Conservation (phyloP, 495 filamentous ascomycete species). For the Podospora conica region DNA sequence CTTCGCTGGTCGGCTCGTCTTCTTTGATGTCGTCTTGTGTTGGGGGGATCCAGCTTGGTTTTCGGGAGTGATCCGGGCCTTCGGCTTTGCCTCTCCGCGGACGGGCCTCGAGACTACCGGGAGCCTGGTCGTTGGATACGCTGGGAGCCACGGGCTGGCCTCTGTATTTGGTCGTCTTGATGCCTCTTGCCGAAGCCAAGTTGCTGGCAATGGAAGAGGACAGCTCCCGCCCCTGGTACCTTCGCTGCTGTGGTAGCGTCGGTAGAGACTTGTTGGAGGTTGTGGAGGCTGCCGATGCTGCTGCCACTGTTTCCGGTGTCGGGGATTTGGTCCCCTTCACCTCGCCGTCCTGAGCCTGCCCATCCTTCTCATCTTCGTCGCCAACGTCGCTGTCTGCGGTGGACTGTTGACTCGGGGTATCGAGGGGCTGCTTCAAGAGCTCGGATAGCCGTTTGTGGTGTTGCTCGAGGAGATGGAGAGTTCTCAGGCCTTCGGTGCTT, state of each 20-base stretch:
- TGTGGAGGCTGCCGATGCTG: conserved; percentile 20
- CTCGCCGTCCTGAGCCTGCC: conserved; percentile 9
- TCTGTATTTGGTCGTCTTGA: conserved; percentile 57
- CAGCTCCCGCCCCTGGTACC: conserved; percentile 55
- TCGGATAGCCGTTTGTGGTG: conserved; percentile 77
- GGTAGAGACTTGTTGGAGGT: conserved; percentile 37
- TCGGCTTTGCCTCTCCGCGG: conserved; percentile 40
- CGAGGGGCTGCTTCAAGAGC: conserved; percentile 65
- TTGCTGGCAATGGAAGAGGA: conserved; percentile 88
- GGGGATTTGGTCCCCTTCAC: conserved; percentile 13
- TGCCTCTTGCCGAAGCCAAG: conserved; percentile 80
- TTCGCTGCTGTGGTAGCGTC: conserved; percentile 43
- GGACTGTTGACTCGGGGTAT: conserved; percentile 46
- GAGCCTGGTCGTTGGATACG: conserved; percentile 66
- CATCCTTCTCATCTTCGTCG: conserved; percentile 35
- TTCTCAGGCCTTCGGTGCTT: conserved; percentile 78
- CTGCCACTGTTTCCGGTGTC: conserved; percentile 15
- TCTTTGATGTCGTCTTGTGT: conserved; percentile 16
- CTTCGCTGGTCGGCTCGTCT: conserved; percentile 16
- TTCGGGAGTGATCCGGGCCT: conserved; percentile 31
- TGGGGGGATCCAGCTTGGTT: conserved; percentile 42
- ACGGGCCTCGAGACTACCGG: conserved; percentile 60
- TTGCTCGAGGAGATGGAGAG: conserved; percentile 73
- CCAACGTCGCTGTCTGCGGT: conserved; percentile 30
- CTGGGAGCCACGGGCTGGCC: conserved; percentile 61